Conservation (phyloP, 345 rosid species). For the Citrus sinensis region DNA sequence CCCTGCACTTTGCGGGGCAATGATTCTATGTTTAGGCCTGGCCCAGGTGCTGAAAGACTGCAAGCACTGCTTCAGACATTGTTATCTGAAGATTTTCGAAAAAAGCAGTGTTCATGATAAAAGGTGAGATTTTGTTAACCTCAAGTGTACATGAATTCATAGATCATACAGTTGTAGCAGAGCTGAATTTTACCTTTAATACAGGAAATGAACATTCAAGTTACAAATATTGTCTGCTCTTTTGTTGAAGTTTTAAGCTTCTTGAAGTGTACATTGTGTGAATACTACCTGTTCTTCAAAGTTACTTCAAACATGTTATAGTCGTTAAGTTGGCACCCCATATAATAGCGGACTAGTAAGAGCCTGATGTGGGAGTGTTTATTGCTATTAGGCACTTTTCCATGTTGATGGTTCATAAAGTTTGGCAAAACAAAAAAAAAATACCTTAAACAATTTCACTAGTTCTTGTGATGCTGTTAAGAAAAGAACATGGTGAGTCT, state of each 20-base stretch:
- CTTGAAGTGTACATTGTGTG: neutral
- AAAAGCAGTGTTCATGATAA: constrained; percentile 55
- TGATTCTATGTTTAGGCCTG: constrained; percentile 60
- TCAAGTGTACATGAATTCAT: constrained; percentile 35
- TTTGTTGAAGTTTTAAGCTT: neutral
- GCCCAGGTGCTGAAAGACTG: constrained; percentile 73
- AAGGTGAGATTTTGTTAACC: constrained; percentile 11
- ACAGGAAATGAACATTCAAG: constrained; percentile 14
- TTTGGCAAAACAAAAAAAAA: too few species aligned
- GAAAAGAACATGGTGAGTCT: too few species aligned
- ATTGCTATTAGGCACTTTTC: too few species aligned
- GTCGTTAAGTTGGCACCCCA: neutral
- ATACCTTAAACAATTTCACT: too few species aligned
- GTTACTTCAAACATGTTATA: neutral
- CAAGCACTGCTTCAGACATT: constrained; percentile 48
- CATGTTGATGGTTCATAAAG: too few species aligned
- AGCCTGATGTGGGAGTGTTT: too few species aligned
- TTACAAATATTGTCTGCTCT: neutral
- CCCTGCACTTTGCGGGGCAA: constrained; percentile 62
- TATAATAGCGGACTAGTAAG: too few species aligned
- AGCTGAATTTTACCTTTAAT: constrained; percentile 7
- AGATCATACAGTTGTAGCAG: constrained; percentile 22
- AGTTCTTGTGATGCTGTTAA: too few species aligned
- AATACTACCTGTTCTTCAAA: neutral
- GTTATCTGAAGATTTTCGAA: constrained; percentile 54